Conservation (phyloP, 169 alveolate genomes). For the Theileria parva region DNA sequence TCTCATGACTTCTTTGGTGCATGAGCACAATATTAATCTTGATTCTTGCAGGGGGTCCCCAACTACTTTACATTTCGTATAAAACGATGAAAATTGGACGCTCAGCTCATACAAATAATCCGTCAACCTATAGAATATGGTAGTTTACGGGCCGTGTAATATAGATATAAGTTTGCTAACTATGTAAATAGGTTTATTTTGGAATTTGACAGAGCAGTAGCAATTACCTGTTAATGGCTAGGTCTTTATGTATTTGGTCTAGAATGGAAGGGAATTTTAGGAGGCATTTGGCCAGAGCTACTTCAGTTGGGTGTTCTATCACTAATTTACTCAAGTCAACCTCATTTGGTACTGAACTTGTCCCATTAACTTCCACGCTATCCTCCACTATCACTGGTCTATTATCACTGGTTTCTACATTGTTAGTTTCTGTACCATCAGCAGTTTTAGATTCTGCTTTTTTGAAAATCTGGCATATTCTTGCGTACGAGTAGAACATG, state of each 20-base stretch:
- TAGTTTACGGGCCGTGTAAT: no score
- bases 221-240: conserved; percentile 63
- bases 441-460: conserved; percentile 73
- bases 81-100: conserved; percentile 90
- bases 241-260: conserved; percentile 61
- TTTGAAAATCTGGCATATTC: conserved; percentile 92
- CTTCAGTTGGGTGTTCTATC: conserved; percentile 61
- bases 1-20: conserved; percentile 85
- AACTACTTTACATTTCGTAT: conserved; percentile 90
- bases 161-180: no score
- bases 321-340: conserved; percentile 17
- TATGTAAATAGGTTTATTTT: background rate
- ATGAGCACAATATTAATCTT: conserved; percentile 88
- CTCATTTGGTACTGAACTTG: conserved; percentile 24
- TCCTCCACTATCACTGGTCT: background rate
- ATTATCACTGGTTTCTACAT: no score
- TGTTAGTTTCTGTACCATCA: no score
- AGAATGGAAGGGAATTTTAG: conserved; percentile 75
- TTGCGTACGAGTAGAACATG: conserved; percentile 92
- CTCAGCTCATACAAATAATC: conserved; percentile 93
- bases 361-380: background rate
- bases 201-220: background rate
- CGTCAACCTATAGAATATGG: conserved; percentile 82
- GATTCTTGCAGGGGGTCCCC: conserved; percentile 87
- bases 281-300: conserved; percentile 70